phyloP scores from a whole-genome alignment of 2,329 filamentous ascomycete species.

The Simplicillium sp. region DNA sequence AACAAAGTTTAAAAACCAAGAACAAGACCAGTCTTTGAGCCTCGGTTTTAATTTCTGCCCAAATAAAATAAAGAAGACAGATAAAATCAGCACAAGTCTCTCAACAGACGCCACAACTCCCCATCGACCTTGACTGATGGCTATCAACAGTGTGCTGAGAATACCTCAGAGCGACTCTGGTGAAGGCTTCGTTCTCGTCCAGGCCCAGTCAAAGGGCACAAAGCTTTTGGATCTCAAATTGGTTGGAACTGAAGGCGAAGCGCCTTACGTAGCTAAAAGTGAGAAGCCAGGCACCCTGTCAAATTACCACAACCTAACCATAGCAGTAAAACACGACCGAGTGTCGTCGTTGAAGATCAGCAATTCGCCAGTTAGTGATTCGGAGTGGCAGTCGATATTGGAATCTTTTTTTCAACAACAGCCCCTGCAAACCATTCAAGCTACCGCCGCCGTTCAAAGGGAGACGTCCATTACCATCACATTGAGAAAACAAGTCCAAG shows the following conservation, averaged over 20 bases:
- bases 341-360: conserved; percentile 41
- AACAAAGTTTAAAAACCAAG: no score
- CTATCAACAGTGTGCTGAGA: conserved; percentile 2
- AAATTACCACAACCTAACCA: neutral
- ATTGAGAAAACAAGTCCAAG: conserved; percentile 55
- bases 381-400: conserved; percentile 60
- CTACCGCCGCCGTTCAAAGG: conserved; percentile 46
- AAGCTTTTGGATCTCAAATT: conserved; percentile 55
- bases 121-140: no score
- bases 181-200: conserved; percentile 44
- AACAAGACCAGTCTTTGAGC: no score
- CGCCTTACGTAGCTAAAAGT: conserved; percentile 49
- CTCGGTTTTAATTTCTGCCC: no score
- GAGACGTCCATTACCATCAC: conserved; percentile 47
- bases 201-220: conserved; percentile 40
- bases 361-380: conserved; percentile 43
- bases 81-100: no score
- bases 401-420: conserved; percentile 44
- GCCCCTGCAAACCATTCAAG: conserved; percentile 44
- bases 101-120: no score
- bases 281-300: conserved; percentile 29
- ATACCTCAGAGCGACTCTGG: conserved; percentile 5
- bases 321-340: conserved; percentile 46
- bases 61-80: no score
- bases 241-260: conserved; percentile 57